These are phyloP conservation scores for Cunninghamia lanceolata DNA, from an alignment of 75 land plant genomes.

Conservation along the genomic window DNA sequence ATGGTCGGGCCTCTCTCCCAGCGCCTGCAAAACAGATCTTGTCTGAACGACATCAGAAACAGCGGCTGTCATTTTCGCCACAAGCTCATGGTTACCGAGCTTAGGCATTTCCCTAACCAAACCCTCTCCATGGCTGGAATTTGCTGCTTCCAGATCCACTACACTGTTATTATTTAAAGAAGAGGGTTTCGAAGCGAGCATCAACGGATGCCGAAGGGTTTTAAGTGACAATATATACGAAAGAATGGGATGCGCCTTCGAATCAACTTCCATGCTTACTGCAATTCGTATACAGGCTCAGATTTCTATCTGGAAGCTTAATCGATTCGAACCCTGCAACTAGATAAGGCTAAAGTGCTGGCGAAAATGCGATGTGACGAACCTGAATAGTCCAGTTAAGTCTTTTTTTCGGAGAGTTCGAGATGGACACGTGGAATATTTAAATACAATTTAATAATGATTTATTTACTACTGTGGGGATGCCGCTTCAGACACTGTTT, in stretches of 20 bases:
- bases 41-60: constrained; percentile 21
- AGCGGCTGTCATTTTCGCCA: constrained; percentile 11
- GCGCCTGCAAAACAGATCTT: constrained; percentile 19
- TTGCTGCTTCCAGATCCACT: constrained; percentile 14
- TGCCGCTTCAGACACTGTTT: too few relatives aligned
- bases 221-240: constrained; percentile 20
- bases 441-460: not conserved
- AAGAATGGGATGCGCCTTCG: constrained; percentile 12
- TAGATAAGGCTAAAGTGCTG: not conserved
- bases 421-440: not conserved
- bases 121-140: not conserved
- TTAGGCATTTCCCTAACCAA: constrained; percentile 7
- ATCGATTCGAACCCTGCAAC: not conserved
- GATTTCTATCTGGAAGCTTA: not conserved
- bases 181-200: constrained; percentile 12
- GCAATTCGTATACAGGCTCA: not conserved
- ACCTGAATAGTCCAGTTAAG: not conserved
- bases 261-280: constrained; percentile 5
- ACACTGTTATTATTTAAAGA: not conserved
- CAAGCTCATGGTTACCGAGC: not conserved
- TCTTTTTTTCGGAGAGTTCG: not conserved
- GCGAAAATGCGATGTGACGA: not conserved
- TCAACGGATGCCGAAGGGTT: constrained; percentile 28
- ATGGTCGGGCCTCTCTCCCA: constrained; percentile 39
- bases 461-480: not conserved